Conservation (phyloP, 1,139 yeast genomes). For the Yamadazyma conglobata region DNA sequence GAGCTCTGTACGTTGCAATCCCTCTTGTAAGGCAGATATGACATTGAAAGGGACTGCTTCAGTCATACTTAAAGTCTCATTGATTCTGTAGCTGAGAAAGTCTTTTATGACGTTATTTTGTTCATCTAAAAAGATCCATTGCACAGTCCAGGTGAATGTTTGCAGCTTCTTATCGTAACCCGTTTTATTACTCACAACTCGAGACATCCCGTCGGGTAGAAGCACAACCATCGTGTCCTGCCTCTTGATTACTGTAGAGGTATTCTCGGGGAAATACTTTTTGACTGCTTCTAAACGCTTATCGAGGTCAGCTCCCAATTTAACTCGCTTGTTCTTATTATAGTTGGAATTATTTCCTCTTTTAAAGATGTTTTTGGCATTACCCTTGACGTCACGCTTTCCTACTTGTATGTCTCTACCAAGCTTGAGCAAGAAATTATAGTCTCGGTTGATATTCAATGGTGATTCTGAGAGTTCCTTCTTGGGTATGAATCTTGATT, state of each 20-base stretch:
- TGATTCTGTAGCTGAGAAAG: constrained; percentile 46
- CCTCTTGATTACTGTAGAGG: constrained; percentile 27
- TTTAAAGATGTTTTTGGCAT: constrained; percentile 37
- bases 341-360: constrained; percentile 18
- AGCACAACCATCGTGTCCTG: constrained; percentile 39
- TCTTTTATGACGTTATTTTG: constrained; percentile 21
- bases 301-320: constrained; percentile 20
- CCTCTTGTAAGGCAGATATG: constrained; percentile 10
- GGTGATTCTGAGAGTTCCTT: constrained; percentile 32
- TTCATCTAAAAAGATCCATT: constrained; percentile 53
- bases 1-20: constrained; percentile 20
- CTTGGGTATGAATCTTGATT: constrained; percentile 52
- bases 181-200: constrained; percentile 64
- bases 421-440: constrained; percentile 64
- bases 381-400: constrained; percentile 43
- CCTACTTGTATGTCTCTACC: constrained; percentile 55
- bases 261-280: constrained; percentile 22
- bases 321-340: constrained; percentile 25
- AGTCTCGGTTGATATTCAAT: constrained; percentile 69
- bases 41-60: constrained; percentile 42
- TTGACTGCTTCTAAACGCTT: constrained; percentile 22
- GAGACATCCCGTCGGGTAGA: constrained; percentile 74
- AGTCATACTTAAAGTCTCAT: constrained; percentile 30
- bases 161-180: constrained; percentile 68
- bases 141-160: constrained; percentile 74